phyloP scores from a whole-genome alignment of 1,139 yeast genomes.

The Suhomyces bokatorum region DNA sequence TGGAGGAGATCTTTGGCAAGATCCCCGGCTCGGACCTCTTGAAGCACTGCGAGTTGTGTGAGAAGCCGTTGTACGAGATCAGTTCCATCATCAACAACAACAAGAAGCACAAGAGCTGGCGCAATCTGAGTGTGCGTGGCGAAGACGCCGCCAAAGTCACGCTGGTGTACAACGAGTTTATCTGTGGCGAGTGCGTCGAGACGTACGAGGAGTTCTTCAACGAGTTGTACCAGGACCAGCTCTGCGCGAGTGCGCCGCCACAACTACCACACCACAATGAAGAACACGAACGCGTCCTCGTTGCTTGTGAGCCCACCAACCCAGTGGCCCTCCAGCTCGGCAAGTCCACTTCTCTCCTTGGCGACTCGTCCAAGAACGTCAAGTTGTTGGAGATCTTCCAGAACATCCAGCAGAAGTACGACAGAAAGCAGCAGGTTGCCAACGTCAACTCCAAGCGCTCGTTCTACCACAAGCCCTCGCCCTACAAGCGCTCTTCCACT shows the following conservation, averaged over 20 bases:
- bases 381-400: conserved; percentile 28
- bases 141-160: conserved; percentile 11
- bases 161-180: conserved; percentile 49
- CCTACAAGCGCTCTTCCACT: conserved; percentile 16
- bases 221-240: conserved; percentile 26
- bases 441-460: conserved; percentile 14
- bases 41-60: conserved; percentile 65
- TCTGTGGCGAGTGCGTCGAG: conserved; percentile 64
- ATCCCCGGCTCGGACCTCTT: conserved; percentile 44
- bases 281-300: neutral
- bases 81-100: conserved; percentile 44
- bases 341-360: too few species aligned
- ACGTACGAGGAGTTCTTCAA: conserved; percentile 55
- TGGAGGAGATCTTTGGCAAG: conserved; percentile 44
- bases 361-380: conserved; percentile 6
- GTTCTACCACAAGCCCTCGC: conserved; percentile 17
- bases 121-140: neutral
- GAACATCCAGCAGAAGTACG: conserved; percentile 24
- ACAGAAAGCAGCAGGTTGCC: conserved; percentile 8
- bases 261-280: neutral
- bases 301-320: neutral
- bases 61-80: conserved; percentile 63
- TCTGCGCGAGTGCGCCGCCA: neutral
- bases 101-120: conserved; percentile 16
- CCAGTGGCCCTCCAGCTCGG: too few species aligned